Conservation (phyloP, 2,329 filamentous ascomycete genomes). For the Ophiosphaerella narmari region DNA sequence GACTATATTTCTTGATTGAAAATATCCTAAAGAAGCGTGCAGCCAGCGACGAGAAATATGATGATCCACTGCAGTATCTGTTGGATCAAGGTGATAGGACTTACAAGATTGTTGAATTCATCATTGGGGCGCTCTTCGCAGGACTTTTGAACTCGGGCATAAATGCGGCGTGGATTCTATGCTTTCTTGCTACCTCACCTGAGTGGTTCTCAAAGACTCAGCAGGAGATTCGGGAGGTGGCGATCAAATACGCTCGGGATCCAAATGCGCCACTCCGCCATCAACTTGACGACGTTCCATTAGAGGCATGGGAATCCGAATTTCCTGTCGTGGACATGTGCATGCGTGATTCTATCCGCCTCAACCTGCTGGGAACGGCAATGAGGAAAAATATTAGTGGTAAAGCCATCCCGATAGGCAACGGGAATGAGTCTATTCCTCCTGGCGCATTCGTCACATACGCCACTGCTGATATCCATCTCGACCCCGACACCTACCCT, state of each 20-base stretch:
- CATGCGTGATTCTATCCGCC: constrained; percentile 59
- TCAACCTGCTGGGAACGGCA: constrained; percentile 54
- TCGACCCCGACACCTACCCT: constrained; percentile 55
- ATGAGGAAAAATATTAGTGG: constrained; percentile 59
- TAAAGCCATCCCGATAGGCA: constrained; percentile 51
- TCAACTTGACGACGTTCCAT: constrained; percentile 50
- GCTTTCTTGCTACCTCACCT: constrained; percentile 40
- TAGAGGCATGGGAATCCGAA: constrained; percentile 61
- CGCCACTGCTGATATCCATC: constrained; percentile 54
- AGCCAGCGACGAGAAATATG: constrained; percentile 47
- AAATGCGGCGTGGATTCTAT: constrained; percentile 57
- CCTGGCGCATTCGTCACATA: constrained; percentile 53
- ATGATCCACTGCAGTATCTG: constrained; percentile 60
- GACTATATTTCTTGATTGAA: constrained; percentile 56
- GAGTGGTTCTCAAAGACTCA: constrained; percentile 53
- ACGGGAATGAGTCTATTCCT: constrained; percentile 56
- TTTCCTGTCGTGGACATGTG: constrained; percentile 60
- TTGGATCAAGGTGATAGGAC: constrained; percentile 58
- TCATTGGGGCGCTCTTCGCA: constrained; percentile 60
- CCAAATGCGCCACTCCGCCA: constrained; percentile 40
- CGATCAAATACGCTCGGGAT: constrained; percentile 51
- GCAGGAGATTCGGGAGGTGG: constrained; percentile 54
- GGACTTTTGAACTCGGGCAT: constrained; percentile 63
- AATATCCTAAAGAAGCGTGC: constrained; percentile 54
- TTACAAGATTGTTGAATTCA: constrained; percentile 53